Evolutionary conservation across 148 eudicot genomes (phyloP).

Genomic region (Gaultheria prostrata): DNA sequence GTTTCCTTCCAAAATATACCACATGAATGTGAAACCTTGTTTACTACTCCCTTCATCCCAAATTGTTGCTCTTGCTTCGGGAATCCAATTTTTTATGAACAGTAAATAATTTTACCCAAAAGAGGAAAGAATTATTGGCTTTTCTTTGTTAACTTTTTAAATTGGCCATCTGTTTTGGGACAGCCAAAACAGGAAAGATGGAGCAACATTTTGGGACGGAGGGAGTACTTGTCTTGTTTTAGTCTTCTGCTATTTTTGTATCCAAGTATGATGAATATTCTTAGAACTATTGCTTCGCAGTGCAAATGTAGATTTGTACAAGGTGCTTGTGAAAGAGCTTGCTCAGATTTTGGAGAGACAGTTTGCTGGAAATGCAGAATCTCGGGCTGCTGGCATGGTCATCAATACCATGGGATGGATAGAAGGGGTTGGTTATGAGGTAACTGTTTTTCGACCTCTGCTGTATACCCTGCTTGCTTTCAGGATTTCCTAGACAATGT

Average conservation of each 20-base stretch:
- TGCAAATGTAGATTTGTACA: slow-evolving; percentile 74
- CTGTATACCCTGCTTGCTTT: neutral
- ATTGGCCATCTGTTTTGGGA: too few species aligned
- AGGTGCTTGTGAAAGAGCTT: slow-evolving; percentile 80
- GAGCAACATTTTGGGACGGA: too few species aligned
- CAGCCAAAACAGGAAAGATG: too few species aligned
- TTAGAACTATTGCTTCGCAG: slow-evolving; percentile 37
- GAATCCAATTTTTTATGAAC: too few species aligned
- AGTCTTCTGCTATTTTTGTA: neutral
- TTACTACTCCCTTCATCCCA: neutral
- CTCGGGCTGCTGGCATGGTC: slow-evolving; percentile 97
- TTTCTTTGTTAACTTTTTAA: too few species aligned
- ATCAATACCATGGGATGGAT: slow-evolving; percentile 99
- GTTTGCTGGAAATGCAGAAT: slow-evolving; percentile 78
- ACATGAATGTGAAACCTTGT: slow-evolving; percentile 5
- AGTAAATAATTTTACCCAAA: too few species aligned
- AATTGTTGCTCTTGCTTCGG: too few species aligned
- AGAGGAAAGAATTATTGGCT: too few species aligned
- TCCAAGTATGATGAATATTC: slow-evolving; percentile 8
- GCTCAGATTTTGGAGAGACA: slow-evolving; percentile 76
- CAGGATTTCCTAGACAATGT: neutral
- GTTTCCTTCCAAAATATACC: neutral
- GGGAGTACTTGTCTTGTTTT: neutral
- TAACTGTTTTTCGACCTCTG: slow-evolving; percentile 17
- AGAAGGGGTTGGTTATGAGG: slow-evolving; percentile 93